A percentile compares a stretch with the other conserved stretches of the same genome.
Conservation (phyloP, 2,329 filamentous ascomycete species). For the Aaosphaeria arxii region DNA sequence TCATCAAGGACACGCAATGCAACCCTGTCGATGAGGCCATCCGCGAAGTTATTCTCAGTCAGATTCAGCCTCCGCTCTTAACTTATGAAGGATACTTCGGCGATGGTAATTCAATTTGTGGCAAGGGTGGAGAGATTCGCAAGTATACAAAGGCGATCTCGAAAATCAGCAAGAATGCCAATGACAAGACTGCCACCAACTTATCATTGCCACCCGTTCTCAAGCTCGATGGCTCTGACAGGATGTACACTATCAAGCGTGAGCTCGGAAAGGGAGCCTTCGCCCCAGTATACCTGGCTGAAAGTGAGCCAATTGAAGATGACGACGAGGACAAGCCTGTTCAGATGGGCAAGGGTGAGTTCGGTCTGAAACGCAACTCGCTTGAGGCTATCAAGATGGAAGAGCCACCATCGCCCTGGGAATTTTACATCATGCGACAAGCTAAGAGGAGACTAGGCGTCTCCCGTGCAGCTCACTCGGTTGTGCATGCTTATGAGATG, state of each 20-base stretch:
- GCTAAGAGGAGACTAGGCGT: conserved; percentile 73
- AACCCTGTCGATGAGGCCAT: conserved; percentile 83
- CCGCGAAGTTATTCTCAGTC: conserved; percentile 70
- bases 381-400: conserved; percentile 96
- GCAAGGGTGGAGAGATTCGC: conserved; percentile 72
- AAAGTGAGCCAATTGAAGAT: conserved; percentile 61
- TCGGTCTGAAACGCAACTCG: conserved; percentile 55
- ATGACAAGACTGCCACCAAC: conserved; percentile 61
- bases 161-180: conserved; percentile 54
- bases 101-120: conserved; percentile 61
- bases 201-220: conserved; percentile 62
- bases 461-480: conserved; percentile 68
- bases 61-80: conserved; percentile 68
- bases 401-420: conserved; percentile 82
- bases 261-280: conserved; percentile 93
- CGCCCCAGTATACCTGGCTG: conserved; percentile 89
- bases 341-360: conserved; percentile 61
- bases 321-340: conserved; percentile 44
- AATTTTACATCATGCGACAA: conserved; percentile 92
- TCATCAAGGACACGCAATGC: conserved; percentile 79
- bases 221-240: conserved; percentile 61
- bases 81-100: conserved; percentile 80
- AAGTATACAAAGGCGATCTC: conserved; percentile 70
- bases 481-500: conserved; percentile 83
- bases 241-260: conserved; percentile 73